Base-by-base conservation (phyloP, 1,139 yeast genomes). In the Zygosaccharomyces sapae region DNA sequence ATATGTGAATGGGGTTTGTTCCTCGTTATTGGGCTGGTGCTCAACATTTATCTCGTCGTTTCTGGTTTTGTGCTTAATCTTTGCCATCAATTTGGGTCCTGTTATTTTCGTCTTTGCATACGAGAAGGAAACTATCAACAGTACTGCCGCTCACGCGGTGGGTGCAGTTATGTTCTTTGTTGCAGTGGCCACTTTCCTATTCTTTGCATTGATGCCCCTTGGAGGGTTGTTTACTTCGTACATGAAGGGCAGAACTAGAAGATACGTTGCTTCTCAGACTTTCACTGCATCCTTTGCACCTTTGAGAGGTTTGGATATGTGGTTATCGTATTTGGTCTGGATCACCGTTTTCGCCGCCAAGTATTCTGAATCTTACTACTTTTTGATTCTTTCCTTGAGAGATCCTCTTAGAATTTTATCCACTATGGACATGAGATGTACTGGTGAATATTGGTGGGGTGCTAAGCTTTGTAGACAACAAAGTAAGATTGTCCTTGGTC, bases 21-120 rank as follows among this genome's bases (percentile, higher is more conserved):
- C 98, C 98, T 55, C 83, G 97, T 73, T 82, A 85, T 63, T 92
- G 98, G 98, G 95, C 97, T 30, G 98, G 98, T 70, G 97, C 97
- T 69, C 97, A 92, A 73, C 97, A 88, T 68, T 79, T 92, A 67
- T 74, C 89, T 43, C 86, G 96, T 70, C 86, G 98, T 68, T 75
- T 92, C 62, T 63, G 83, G 74, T 86, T 90, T 71, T 92, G 67
- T 60, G 83, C 49, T 58, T 81, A 45, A 79, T 90, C 55, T 74
- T 90, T 53, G 72, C 76, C 45, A 64, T 83, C 56, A 92, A 92
- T 70, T 73, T 92, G 68, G 92, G 83, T 59, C 95, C 97, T 37
- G 82, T 89, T 38, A 82, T 88, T 46, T 94, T 87, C 68, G 83
- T 89, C 34, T 88, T 88, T 70, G 84, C 83, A 57, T 86, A 83